Evolutionary conservation across 305 asterid species (phyloP), one percentile per base, ranked within the genome.

Genomic region (Solanum hybrid): DNA sequence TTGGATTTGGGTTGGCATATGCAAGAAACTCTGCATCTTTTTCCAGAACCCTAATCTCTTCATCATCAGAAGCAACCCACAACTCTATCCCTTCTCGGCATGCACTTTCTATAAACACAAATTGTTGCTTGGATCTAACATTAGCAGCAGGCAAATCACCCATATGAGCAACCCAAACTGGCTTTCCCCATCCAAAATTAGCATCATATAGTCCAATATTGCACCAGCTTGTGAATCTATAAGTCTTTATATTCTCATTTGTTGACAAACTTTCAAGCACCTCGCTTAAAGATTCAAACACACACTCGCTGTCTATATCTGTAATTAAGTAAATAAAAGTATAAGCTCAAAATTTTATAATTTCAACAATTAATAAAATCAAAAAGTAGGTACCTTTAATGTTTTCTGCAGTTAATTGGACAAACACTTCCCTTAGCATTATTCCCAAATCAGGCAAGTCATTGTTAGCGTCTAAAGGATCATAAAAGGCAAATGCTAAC

Each of bases 131-230:
- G 16, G 93, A 84, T 51, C 91, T 51, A 14, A 74, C 81, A 4
- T 85, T 28, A 80, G 86, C 86, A 80, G n/a, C 92, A n/a, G 40
- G 34, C 80, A 85, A 75, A 31, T 91, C 88, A n/a, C 93, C 93
- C 92, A 84, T 90, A 77, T 85, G 86, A 11, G 90, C 92, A 29
- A 89, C 75, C 90, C 92, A 89, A 22, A 74, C 35, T 5, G 92
- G 92, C 51, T 86, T 90, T 64, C 90, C 92, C 89, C 86, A 87
- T 6, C 93, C 93, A 31, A 89, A 90, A 78, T 90, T 88, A 69
- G 87, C 86, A 2, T 89, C 91, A 33, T 90, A 90, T 5, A 89
- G 69, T 1, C 92, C 92, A 85, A 89, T 73, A 8, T 90, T 83
- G 82, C 90, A 88, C 85, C 90, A 87, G 80, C 92, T 90, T 1